Conservation (phyloP, 2,329 filamentous ascomycete genomes). For the Knoxdaviesia proteae region DNA sequence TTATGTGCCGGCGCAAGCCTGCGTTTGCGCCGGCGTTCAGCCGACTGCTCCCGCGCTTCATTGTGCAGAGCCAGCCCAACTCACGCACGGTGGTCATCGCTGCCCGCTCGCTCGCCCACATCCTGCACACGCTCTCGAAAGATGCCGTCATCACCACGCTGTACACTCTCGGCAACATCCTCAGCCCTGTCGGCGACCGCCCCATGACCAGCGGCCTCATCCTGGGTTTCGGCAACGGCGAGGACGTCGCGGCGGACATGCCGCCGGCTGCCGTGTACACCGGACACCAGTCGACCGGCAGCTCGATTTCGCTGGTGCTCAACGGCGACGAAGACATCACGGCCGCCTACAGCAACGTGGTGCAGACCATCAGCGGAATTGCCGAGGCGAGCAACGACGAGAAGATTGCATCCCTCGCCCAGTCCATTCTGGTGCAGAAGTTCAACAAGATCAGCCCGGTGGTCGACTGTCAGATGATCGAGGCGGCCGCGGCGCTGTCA, state of each 20-base stretch:
- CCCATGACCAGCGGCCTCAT: conserved; percentile 26
- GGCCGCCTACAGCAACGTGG: conserved; percentile 64
- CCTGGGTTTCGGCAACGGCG: conserved; percentile 15
- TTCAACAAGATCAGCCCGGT: conserved; percentile 61
- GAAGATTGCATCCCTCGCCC: conserved; percentile 80
- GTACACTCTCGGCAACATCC: conserved; percentile 87
- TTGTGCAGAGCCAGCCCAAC: conserved; percentile 62
- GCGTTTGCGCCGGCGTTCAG: conserved; percentile 55
- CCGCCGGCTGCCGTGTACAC: conserved; percentile 23
- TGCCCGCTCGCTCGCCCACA: conserved; percentile 64
- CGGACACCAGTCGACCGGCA: conserved; percentile 42
- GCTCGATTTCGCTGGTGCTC: conserved; percentile 58
- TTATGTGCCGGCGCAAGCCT: conserved; percentile 58
- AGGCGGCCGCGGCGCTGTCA: conserved; percentile 59
- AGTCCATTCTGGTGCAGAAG: conserved; percentile 95
- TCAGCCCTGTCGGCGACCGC: conserved; percentile 49
- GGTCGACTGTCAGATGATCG: conserved; percentile 72
- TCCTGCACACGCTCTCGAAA: conserved; percentile 65
- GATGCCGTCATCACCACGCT: conserved; percentile 88
- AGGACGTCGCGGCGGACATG: background rate
- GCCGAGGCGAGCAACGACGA: conserved; percentile 63
- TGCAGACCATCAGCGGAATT: conserved; percentile 88
- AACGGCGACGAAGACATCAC: conserved; percentile 61
- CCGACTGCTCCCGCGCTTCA: conserved; percentile 62
- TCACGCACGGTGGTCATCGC: conserved; percentile 52